Percentiles rank a stretch among this genome's conserved stretches.
These are phyloP conservation scores for Pyrenophora graminea DNA, from an alignment of 2,329 filamentous ascomycete species.

Conservation along the genomic window DNA sequence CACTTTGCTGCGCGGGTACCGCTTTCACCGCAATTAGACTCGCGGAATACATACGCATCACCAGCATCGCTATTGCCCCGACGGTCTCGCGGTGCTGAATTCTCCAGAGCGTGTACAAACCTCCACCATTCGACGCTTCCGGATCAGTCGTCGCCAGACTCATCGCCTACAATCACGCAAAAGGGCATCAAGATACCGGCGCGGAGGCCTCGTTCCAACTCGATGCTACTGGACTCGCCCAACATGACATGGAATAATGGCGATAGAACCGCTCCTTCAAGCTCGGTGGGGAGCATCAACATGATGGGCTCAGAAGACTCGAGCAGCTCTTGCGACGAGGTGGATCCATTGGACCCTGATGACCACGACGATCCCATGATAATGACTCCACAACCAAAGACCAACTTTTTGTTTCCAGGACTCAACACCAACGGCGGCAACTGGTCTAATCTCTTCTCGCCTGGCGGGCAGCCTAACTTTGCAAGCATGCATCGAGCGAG, in stretches of 20 bases:
- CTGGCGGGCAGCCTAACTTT: slow-evolving; percentile 70
- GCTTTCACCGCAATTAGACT: slow-evolving; percentile 83
- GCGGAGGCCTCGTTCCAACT: slow-evolving; percentile 51
- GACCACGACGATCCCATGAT: slow-evolving; percentile 71
- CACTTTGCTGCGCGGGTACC: slow-evolving; percentile 64
- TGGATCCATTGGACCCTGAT: slow-evolving; percentile 54
- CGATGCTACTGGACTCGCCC: slow-evolving; percentile 64
- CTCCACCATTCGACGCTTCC: slow-evolving; percentile 94
- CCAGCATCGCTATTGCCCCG: slow-evolving; percentile 86
- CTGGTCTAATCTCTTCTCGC: slow-evolving; percentile 69
- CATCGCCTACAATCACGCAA: slow-evolving; percentile 81
- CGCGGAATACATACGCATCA: slow-evolving; percentile 77
- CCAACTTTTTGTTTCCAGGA: slow-evolving; percentile 52
- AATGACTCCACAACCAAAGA: slow-evolving; percentile 78
- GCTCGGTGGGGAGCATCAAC: slow-evolving; percentile 79
- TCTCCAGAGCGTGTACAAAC: slow-evolving; percentile 89
- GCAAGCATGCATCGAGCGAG: slow-evolving; percentile 75
- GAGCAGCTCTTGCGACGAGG: slow-evolving; percentile 66
- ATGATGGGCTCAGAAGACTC: slow-evolving; percentile 81
- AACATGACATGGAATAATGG: slow-evolving; percentile 68
- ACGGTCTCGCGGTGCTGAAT: slow-evolving; percentile 87
- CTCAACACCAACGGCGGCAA: slow-evolving; percentile 56
- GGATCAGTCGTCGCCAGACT: slow-evolving; percentile 84
- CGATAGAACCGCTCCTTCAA: slow-evolving; percentile 58
- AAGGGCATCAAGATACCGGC: slow-evolving; percentile 65